Evolutionary conservation across 179 eudicot genomes (phyloP).

Genomic region (Beta corolliflora): DNA sequence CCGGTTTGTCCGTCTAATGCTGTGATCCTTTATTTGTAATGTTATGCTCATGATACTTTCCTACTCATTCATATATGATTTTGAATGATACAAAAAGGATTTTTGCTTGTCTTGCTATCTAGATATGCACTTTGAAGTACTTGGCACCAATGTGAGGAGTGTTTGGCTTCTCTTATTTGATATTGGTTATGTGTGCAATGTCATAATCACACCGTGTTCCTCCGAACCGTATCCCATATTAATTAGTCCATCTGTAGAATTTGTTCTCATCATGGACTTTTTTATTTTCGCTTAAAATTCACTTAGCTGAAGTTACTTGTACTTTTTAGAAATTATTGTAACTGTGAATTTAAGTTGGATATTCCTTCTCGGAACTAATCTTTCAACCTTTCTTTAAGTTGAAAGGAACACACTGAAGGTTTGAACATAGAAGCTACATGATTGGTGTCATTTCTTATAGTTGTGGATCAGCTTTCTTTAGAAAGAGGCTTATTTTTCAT

Average conservation of each 20-base stretch:
- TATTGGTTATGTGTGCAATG: too few species aligned
- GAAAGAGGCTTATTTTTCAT: background rate
- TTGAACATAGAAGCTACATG: background rate
- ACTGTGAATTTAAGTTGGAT: too few species aligned
- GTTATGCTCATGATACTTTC: background rate
- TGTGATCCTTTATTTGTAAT: background rate
- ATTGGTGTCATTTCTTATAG: background rate
- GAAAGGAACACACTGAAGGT: too few species aligned
- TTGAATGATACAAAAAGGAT: background rate
- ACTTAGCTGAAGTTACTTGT: too few species aligned
- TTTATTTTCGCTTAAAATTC: too few species aligned
- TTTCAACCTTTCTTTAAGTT: too few species aligned
- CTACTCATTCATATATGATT: background rate
- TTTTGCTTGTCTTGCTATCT: background rate
- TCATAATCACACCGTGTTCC: background rate
- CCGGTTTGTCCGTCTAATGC: background rate
- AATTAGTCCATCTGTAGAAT: background rate
- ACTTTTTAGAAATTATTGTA: too few species aligned
- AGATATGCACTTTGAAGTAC: background rate
- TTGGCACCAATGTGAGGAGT: background rate
- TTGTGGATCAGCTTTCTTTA: too few species aligned
- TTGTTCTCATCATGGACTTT: background rate
- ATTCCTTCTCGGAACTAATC: too few species aligned
- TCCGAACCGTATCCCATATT: background rate
- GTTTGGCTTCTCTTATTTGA: background rate